Conservation (phyloP, 495 filamentous ascomycete species). For the Usnea hakonensis region DNA sequence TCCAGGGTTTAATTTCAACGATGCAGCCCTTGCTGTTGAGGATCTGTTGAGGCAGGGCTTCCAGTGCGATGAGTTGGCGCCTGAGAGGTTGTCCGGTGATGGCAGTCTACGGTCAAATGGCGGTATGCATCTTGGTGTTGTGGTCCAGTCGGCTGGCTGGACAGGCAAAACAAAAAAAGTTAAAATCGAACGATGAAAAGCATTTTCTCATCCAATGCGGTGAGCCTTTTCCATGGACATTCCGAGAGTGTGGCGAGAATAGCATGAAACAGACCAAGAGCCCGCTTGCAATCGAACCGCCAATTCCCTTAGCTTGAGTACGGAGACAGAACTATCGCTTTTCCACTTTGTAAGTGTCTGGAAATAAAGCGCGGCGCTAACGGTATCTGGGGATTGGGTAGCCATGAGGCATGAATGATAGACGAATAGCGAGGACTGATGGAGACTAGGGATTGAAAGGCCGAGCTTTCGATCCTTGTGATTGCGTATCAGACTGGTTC, state of each 20-base stretch:
- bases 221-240: background rate
- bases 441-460: background rate
- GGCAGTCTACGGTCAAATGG: conserved; percentile 11
- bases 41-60: conserved; percentile 1
- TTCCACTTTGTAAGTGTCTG: background rate
- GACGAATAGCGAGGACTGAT: background rate
- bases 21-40: conserved; percentile 1
- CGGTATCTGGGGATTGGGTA: conserved; percentile 13
- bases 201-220: conserved; percentile 11
- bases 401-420: conserved; percentile 12
- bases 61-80: conserved; percentile 21
- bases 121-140: conserved; percentile 9
- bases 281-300: background rate
- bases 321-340: background rate
- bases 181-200: background rate
- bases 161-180: background rate
- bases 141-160: conserved; percentile 8
- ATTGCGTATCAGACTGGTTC: background rate
- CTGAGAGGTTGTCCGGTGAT: conserved; percentile 5
- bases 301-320: background rate
- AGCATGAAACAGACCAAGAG: background rate
- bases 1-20: conserved; percentile 10
- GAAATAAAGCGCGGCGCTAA: background rate
- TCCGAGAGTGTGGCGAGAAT: background rate
- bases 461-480: background rate